phyloP scores from a whole-genome alignment of 306 rosid genomes.

The Castanea mollissima region DNA sequence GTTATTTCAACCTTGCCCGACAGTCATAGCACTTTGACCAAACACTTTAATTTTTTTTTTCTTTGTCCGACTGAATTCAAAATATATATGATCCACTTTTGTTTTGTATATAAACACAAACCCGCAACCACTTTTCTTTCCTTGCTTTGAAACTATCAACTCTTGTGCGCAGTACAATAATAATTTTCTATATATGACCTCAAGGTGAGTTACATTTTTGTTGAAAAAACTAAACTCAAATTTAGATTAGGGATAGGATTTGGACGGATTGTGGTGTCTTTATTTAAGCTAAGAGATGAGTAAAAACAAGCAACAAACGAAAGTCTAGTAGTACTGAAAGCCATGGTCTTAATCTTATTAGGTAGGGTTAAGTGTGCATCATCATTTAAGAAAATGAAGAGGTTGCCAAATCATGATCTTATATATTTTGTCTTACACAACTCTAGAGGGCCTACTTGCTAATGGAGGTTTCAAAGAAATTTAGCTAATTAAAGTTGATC shows the following conservation, averaged over 20 bases:
- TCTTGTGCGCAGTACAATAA: neutral
- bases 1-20: too few relatives aligned
- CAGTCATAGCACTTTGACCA: too few relatives aligned
- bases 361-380: neutral
- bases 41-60: neutral
- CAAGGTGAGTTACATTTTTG: neutral
- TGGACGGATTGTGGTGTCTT: neutral
- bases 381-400: neutral
- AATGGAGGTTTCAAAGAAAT: slow-evolving; percentile 11
- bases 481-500: slow-evolving; percentile 23
- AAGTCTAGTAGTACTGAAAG: neutral
- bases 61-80: neutral
- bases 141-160: neutral
- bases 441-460: slow-evolving; percentile 27
- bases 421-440: slow-evolving; percentile 32
- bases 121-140: neutral
- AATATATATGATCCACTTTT: neutral
- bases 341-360: slow-evolving; percentile 9
- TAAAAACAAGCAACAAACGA: slow-evolving; percentile 9
- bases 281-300: neutral
- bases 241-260: neutral
- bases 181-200: neutral
- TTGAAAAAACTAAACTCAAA: neutral
- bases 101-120: neutral
- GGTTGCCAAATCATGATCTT: slow-evolving; percentile 42